Percentiles rank a stretch among this genome's conserved stretches.
Conservation (phyloP, 345 rosid species). For the Dipteronia sinensis region DNA sequence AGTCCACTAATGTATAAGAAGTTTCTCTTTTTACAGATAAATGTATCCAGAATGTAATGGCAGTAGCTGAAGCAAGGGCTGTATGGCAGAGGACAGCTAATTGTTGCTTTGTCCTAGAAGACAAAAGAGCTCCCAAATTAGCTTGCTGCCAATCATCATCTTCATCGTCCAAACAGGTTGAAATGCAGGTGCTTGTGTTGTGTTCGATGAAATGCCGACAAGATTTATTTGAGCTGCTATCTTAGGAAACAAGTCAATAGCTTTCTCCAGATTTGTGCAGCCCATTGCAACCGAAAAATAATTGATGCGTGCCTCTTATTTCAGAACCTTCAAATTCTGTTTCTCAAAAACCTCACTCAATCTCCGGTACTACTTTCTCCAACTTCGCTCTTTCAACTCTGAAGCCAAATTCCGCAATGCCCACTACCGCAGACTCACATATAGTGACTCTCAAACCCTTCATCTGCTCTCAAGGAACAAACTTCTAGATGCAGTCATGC, state of each 20-base stretch:
- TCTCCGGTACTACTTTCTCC: neutral
- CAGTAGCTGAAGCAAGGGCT: constrained; percentile 90
- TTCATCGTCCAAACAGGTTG: constrained; percentile 47
- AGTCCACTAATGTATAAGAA: neutral
- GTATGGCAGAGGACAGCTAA: constrained; percentile 89
- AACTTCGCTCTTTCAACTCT: constrained; percentile 21
- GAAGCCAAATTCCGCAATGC: constrained; percentile 17
- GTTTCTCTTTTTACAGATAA: constrained; percentile 24
- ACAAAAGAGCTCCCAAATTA: constrained; percentile 91
- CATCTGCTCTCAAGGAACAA: constrained; percentile 30
- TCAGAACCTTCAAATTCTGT: constrained; percentile 21
- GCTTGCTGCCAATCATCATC: constrained; percentile 87
- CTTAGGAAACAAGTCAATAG: neutral
- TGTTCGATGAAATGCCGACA: no score
- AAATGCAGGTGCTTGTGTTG: no score
- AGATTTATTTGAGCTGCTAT: no score
- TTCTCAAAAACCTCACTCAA: constrained; percentile 11
- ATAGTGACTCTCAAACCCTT: constrained; percentile 42
- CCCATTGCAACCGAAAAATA: neutral
- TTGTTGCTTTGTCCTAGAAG: constrained; percentile 97
- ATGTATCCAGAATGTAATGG: constrained; percentile 65
- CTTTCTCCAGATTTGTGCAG: neutral
- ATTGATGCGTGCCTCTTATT: constrained; percentile 39
- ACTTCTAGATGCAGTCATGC: constrained; percentile 51
- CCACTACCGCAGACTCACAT: constrained; percentile 24